Conservation (phyloP, 1,139 yeast genomes). For the Yamadazyma trypodendri region DNA sequence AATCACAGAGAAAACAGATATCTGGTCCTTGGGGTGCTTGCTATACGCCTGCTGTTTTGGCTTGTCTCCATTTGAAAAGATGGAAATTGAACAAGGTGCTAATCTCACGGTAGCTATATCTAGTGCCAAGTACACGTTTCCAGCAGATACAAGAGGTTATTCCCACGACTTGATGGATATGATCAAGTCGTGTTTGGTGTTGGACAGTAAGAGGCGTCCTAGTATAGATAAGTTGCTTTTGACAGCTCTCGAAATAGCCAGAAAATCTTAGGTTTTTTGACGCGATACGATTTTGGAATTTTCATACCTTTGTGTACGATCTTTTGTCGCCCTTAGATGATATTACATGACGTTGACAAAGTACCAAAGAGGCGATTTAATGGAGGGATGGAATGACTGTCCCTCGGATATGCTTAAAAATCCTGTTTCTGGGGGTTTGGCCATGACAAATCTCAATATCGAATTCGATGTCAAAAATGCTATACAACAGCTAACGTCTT, state of each 20-base stretch:
- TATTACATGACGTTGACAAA: slow-evolving; percentile 32
- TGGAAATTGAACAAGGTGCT: slow-evolving; percentile 80
- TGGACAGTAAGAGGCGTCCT: slow-evolving; percentile 64
- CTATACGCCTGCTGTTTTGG: slow-evolving; percentile 76
- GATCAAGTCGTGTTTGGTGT: slow-evolving; percentile 57
- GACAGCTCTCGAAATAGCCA: slow-evolving; percentile 35
- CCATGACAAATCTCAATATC: background rate
- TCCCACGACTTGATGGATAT: slow-evolving; percentile 54
- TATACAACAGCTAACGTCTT: slow-evolving; percentile 15
- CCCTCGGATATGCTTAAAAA: slow-evolving; percentile 24
- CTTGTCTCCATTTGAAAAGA: slow-evolving; percentile 82
- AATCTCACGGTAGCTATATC: slow-evolving; percentile 74
- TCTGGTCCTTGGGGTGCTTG: slow-evolving; percentile 90
- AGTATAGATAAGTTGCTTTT: slow-evolving; percentile 56
- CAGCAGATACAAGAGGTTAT: slow-evolving; percentile 45
- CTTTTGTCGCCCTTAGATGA: background rate
- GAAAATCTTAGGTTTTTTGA: slow-evolving; percentile 8
- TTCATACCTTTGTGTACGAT: too few relatives aligned
- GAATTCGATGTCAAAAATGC: slow-evolving; percentile 7
- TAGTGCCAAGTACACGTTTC: slow-evolving; percentile 68
- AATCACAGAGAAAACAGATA: slow-evolving; percentile 74
- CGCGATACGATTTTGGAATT: too few relatives aligned
- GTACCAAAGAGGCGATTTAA: slow-evolving; percentile 39
- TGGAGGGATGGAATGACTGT: slow-evolving; percentile 52
- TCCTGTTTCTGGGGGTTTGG: slow-evolving; percentile 9